Percentiles rank a stretch among this genome's conserved stretches.
Evolutionary conservation across 139 green algal genomes (phyloP).

Genomic region (Marvania coccoides): DNA sequence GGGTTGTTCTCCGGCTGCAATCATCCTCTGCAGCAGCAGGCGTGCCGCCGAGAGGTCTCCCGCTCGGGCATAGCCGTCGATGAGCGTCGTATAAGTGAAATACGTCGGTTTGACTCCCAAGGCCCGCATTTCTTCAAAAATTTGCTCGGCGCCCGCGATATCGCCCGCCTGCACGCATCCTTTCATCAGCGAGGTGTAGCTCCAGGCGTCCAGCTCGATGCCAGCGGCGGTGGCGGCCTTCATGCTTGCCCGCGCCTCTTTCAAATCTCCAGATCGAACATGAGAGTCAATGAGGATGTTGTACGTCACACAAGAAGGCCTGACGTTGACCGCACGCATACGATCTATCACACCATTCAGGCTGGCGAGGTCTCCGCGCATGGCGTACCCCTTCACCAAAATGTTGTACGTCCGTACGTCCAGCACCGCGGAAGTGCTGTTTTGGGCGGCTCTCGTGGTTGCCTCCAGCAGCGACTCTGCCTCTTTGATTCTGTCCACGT

Average conservation of each 20-base stretch:
- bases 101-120: constrained; percentile 19
- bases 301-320: constrained; percentile 45
- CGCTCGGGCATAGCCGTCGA: constrained; percentile 64
- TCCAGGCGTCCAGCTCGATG: constrained; percentile 41
- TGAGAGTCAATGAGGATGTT: constrained; percentile 56
- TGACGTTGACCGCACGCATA: constrained; percentile 24
- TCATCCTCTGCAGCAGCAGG: constrained; percentile 22
- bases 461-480: constrained; percentile 38
- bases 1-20: constrained; percentile 48
- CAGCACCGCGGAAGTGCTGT: neutral
- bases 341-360: constrained; percentile 29
- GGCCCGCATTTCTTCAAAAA: constrained; percentile 29
- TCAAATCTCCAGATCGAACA: constrained; percentile 32
- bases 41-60: constrained; percentile 51
- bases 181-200: constrained; percentile 36
- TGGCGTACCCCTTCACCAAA: constrained; percentile 42
- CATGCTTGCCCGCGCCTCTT: constrained; percentile 24
- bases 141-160: constrained; percentile 3
- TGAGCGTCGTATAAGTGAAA: constrained; percentile 62
- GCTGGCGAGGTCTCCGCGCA: constrained; percentile 9
- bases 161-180: constrained; percentile 29
- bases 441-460: neutral
- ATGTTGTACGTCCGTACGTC: constrained; percentile 54
- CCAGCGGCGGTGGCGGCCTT: constrained; percentile 32
- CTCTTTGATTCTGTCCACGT: constrained; percentile 30